phyloP scores from a whole-genome alignment of 169 alveolate species.

The Pseudocohnilembus persalinus region DNA sequence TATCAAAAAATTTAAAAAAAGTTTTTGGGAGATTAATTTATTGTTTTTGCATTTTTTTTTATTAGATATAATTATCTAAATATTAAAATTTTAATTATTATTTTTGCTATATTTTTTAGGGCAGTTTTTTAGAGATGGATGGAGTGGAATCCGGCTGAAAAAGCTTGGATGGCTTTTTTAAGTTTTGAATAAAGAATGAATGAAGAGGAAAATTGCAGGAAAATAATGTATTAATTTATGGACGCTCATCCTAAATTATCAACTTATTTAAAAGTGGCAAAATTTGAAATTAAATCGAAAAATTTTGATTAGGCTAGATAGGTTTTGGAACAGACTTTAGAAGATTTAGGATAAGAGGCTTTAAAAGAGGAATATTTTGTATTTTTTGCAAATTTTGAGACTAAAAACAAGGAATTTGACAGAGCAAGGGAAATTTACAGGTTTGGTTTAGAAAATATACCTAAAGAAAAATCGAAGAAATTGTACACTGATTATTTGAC shows the following conservation, averaged over 20 bases:
- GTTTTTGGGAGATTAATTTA: no score
- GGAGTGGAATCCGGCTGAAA: conserved; percentile 97
- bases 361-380: conserved; percentile 92
- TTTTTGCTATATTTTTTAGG: no score
- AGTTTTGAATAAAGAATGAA: conserved; percentile 98
- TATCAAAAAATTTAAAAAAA: no score
- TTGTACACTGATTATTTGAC: conserved; percentile 87
- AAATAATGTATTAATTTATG: conserved; percentile 66
- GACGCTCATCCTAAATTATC: conserved; percentile 90
- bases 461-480: conserved; percentile 87
- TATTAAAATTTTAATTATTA: no score
- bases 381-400: conserved; percentile 94
- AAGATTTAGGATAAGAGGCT: conserved; percentile 91
- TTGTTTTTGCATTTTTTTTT: not conserved
- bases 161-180: conserved; percentile 95
- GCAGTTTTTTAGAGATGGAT: conserved; percentile 88
- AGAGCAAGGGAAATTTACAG: conserved; percentile 93
- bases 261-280: conserved; percentile 93
- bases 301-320: conserved; percentile 86
- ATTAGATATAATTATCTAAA: not conserved
- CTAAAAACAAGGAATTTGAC: conserved; percentile 88
- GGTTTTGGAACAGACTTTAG: conserved; percentile 84
- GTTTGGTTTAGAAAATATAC: conserved; percentile 92
- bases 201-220: conserved; percentile 93
- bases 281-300: conserved; percentile 93